phyloP scores from a whole-genome alignment of 176 grass and related monocot species.

The Carex parvula region DNA sequence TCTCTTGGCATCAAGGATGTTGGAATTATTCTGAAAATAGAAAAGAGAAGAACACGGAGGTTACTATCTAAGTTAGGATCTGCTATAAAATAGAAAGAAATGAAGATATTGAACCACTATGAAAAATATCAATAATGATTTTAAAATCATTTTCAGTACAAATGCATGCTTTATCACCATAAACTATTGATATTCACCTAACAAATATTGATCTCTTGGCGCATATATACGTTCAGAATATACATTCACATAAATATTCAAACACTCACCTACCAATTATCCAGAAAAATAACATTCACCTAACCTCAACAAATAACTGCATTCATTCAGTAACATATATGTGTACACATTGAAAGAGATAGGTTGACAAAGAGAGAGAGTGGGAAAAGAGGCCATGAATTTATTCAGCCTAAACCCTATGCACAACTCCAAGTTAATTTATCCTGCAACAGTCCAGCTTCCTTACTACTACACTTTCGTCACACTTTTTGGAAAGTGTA shows the following conservation, averaged over 20 bases:
- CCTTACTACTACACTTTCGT: background rate
- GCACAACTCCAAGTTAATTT: constrained; percentile 8
- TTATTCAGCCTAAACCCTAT: constrained; percentile 1
- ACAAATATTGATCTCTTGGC: too few species aligned
- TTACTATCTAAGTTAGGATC: constrained; percentile 42
- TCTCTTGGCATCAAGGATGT: constrained; percentile 80
- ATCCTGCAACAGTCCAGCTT: constrained; percentile 11
- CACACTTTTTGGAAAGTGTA: constrained; percentile 36
- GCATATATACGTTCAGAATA: background rate
- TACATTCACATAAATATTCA: background rate
- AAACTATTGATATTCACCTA: background rate
- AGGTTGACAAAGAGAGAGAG: background rate
- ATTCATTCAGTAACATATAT: background rate
- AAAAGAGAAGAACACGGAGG: constrained; percentile 21
- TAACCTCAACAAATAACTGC: background rate
- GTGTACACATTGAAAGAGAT: background rate
- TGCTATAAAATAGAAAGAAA: constrained; percentile 20
- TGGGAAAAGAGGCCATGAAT: background rate
- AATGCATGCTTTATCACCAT: background rate
- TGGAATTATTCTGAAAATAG: constrained; percentile 64
- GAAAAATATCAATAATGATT: background rate
- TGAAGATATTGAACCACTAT: background rate
- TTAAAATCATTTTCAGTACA: too few species aligned
- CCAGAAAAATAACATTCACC: background rate
- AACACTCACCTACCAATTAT: constrained; percentile 5